These are phyloP conservation scores for Cyclotella baltica DNA, from an alignment of 108 stramenopile genomes.

Conservation along the genomic window DNA sequence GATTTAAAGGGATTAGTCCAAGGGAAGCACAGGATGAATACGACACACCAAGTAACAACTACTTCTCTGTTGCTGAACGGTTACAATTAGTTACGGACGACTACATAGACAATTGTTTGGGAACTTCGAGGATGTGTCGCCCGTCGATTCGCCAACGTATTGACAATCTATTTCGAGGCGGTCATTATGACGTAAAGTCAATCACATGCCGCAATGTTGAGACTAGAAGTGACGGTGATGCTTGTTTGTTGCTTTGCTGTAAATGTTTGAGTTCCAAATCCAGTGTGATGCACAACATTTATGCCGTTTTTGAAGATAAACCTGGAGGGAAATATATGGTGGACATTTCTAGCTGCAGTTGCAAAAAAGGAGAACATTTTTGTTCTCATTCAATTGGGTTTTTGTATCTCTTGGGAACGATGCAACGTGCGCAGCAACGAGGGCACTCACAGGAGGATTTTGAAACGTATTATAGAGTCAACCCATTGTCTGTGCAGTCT, in stretches of 20 bases:
- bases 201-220: slow-evolving; percentile 12
- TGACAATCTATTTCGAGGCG: neutral
- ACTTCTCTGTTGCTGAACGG: neutral
- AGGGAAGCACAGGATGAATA: neutral
- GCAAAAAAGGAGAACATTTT: slow-evolving; percentile 20
- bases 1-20: neutral
- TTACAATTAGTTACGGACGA: neutral
- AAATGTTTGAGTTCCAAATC: slow-evolving; percentile 10
- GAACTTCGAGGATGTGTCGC: neutral
- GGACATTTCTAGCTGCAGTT: slow-evolving; percentile 15
- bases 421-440: neutral
- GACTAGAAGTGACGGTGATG: neutral
- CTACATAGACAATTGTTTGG: neutral
- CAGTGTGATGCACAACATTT: slow-evolving; percentile 5
- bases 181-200: neutral
- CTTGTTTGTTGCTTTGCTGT: neutral
- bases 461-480: neutral
- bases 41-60: neutral
- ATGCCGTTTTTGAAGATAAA: slow-evolving; percentile 26
- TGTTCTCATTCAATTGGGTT: slow-evolving; percentile 21
- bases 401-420: neutral
- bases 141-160: neutral
- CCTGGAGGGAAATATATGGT: slow-evolving; percentile 7
- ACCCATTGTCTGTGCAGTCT: neutral
- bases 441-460: neutral